phyloP scores from a whole-genome alignment of 108 stramenopile genomes.

The Stephanodiscus triporus region DNA sequence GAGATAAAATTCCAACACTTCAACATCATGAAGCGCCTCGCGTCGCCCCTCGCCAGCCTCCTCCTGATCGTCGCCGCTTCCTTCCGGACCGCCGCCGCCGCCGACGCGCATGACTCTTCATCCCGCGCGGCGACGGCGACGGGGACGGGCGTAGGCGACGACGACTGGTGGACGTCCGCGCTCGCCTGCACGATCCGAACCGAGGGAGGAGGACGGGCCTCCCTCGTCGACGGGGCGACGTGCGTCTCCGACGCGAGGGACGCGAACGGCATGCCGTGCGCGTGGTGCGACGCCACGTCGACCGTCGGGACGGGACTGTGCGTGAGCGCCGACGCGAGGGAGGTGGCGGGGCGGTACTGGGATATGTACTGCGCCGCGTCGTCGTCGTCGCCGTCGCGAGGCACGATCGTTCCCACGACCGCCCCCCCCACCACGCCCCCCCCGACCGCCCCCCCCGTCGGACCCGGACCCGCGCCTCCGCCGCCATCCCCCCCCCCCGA shows the following conservation, averaged over 20 bases:
- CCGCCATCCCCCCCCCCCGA: slow-evolving; percentile 12
- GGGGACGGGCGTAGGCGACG: neutral
- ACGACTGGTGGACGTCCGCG: neutral
- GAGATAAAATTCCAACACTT: too few species aligned
- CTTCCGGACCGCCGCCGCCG: neutral
- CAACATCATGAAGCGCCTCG: slow-evolving; percentile 9
- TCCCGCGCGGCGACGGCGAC: neutral
- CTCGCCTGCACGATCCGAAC: slow-evolving; percentile 25
- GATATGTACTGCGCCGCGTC: slow-evolving; percentile 19
- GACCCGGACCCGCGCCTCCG: slow-evolving; percentile 21
- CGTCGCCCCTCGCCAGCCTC: slow-evolving; percentile 15
- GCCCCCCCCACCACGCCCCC: neutral
- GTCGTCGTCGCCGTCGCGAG: slow-evolving; percentile 4
- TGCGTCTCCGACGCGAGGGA: slow-evolving; percentile 22
- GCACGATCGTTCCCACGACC: neutral
- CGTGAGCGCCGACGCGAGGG: slow-evolving; percentile 23
- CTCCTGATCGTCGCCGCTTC: neutral
- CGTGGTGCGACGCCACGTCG: slow-evolving; percentile 42
- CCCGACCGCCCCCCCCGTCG: neutral
- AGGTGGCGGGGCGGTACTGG: slow-evolving; percentile 28
- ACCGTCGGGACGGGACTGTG: slow-evolving; percentile 25
- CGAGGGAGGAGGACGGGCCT: slow-evolving; percentile 8
- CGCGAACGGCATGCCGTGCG: slow-evolving; percentile 26
- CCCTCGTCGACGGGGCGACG: slow-evolving; percentile 22
- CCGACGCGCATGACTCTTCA: neutral